Evolutionary conservation across 1,139 yeast genomes (phyloP), one percentile per base, ranked within the genome.

Genomic region (Torulaspora pretoriensis): DNA sequence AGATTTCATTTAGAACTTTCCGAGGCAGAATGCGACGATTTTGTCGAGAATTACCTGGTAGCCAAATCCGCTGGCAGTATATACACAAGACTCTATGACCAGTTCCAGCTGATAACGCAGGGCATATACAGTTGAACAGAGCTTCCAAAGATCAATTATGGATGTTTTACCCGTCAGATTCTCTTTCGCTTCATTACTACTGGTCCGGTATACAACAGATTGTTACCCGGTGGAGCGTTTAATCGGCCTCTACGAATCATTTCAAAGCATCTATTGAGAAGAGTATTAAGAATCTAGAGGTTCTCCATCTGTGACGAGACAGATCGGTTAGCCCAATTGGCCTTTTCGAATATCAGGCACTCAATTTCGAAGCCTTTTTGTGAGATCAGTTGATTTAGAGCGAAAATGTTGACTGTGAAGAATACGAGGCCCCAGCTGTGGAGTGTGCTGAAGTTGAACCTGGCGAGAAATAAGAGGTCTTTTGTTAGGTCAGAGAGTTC

Each of bases 51-150:
- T 46, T 68, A 72, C 8, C 69, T 92, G 53, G 83, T 92, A 25
- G 85, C 78, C 26, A 89, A 83, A 65, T 86, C 96, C 59, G 57
- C 83, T 45, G 95, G 95, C n/a, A 86, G 92, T 58, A 75, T 87
- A 53, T 92, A 89, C 66, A 92, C 98, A 0, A 73, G 97, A 54
- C 70, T 92, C 32, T 92, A 92, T 61, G 98, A 92, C 63, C 97
- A 90, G 64, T 92, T 85, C 68, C 98, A 92, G 68, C 69, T 92
- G 65, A 68, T 89, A 41, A 89, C 97, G 0, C 98, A 92, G 66
- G 98, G 98, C 34, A 92, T 90, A 23, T 89, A 87, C 63, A 82
- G 83, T 58, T 80, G 47, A 52, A 17, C 32, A 10, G 19, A 13
- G 19, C 32, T 13, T 13, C 22, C 12, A 26, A 8, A 26, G 29